Evolutionary conservation across 1,284 basidiomycete species (phyloP), one percentile per base, ranked within the genome.

Genomic region (Cystobasidiaceae sp.): DNA sequence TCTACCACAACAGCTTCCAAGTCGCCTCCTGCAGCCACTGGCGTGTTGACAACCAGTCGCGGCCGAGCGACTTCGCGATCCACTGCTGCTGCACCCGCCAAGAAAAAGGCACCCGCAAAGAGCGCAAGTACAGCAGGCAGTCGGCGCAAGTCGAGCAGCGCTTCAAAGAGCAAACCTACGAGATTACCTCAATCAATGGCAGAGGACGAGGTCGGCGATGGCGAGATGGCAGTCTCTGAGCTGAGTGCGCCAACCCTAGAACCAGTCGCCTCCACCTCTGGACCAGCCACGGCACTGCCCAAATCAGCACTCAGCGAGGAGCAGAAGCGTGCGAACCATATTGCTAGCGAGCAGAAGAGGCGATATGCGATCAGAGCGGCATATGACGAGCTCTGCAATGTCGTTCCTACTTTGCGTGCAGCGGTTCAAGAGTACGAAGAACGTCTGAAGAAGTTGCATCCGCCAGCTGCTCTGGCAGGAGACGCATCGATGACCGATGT

Each of bases 261-360:
- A 19, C 19, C 41, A 21, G 52, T 27, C n/a, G 52, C n/a, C 11
- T 27, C 41, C 50, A 64, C 8, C 28, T 39, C 28, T n/a, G 21
- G 32, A 2, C 19, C 9, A 2, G 62, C 37, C n/a, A 8, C 28
- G 15, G 55, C 4, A 34, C 19, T 30, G 60, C 46, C 49, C 39
- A 76, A 71, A 33, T 73, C 81, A 0, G 78, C 90, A 8, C 81
- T 93, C 23, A 87, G 88, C 8, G 86, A 85, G 8, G 89, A 88
- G 0, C 90, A 93, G 75, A 93, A 93, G 76, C 84, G 90, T 28
- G 84, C 90, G n/a, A 93, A 93, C 75, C 90, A 93, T 78, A 93
- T 93, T 79, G 86, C 90, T 80, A 90, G 87, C 11, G 90, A 93
- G 78, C 90, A 93, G 77, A 91, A 90, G 76, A 85, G 90, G 2